A percentile compares a stretch with the other conserved stretches of the same genome.
These are phyloP conservation scores for Corchorus capsularis DNA, from an alignment of 345 rosid species.

Conservation along the genomic window DNA sequence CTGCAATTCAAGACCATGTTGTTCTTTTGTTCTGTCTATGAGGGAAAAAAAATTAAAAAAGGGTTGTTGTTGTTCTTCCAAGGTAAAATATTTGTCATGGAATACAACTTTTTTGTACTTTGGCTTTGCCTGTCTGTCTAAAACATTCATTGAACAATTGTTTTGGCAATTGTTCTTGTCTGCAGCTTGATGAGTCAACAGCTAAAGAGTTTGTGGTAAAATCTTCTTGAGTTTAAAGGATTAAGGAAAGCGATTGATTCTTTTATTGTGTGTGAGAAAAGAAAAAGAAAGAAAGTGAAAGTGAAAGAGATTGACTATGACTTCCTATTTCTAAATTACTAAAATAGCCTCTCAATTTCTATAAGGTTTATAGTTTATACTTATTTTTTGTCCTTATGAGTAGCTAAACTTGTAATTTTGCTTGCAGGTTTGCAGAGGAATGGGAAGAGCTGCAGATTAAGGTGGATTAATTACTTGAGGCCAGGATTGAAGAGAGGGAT, in stretches of 20 bases:
- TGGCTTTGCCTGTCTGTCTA: background rate
- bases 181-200: constrained; percentile 3
- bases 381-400: background rate
- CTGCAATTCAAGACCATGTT: background rate
- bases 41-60: background rate
- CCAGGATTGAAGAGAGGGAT: constrained; percentile 81
- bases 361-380: background rate
- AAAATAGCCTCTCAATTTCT: constrained; percentile 18
- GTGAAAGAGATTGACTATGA: constrained; percentile 14
- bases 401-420: background rate
- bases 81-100: background rate
- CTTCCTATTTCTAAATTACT: constrained; percentile 11
- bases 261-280: background rate
- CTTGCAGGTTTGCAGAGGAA: constrained; percentile 77
- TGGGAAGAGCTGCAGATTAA: constrained; percentile 93
- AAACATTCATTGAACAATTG: background rate
- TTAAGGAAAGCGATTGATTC: constrained; percentile 3
- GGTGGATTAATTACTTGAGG: constrained; percentile 93
- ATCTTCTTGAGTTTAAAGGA: constrained; percentile 2
- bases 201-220: background rate
- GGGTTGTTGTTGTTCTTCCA: background rate
- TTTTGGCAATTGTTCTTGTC: background rate
- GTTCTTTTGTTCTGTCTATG: background rate
- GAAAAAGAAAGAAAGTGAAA: background rate
- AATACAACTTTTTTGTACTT: background rate